Conservation (phyloP, 257 asterid species). For the Penstemon barbatus region DNA sequence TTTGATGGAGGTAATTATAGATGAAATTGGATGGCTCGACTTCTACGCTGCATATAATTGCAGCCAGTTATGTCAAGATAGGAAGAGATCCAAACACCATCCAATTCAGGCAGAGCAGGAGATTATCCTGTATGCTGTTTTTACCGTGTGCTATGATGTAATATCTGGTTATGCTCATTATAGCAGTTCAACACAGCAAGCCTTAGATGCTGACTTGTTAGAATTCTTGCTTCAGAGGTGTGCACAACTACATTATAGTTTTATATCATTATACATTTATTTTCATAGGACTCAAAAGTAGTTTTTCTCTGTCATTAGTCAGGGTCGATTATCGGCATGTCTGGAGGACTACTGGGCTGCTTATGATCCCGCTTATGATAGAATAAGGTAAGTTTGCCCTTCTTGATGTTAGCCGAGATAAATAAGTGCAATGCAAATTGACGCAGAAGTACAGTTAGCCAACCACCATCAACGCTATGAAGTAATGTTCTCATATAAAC, state of each 20-base stretch:
- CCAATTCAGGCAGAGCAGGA: constrained; percentile 74
- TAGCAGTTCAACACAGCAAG: constrained; percentile 58
- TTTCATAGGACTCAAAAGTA: constrained; percentile 19
- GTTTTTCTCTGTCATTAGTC: constrained; percentile 48
- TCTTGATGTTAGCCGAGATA: constrained; percentile 15
- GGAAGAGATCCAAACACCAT: constrained; percentile 53
- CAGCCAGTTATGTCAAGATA: constrained; percentile 38
- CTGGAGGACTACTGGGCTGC: constrained; percentile 80
- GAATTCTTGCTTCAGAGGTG: constrained; percentile 78
- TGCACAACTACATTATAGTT: constrained; percentile 18
- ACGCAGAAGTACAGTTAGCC: neutral
- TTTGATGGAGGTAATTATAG: constrained; percentile 72
- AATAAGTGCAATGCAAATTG: constrained; percentile 8
- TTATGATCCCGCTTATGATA: constrained; percentile 60
- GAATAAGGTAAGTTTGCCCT: constrained; percentile 44
- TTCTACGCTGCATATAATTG: constrained; percentile 52
- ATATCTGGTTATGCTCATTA: constrained; percentile 76
- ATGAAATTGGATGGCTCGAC: constrained; percentile 84
- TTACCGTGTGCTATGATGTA: constrained; percentile 71
- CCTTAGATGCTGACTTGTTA: constrained; percentile 51
- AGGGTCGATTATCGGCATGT: constrained; percentile 65
- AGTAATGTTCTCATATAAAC: no score
- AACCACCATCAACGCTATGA: no score
- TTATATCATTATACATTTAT: constrained; percentile 3
- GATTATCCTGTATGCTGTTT: constrained; percentile 55